Evolutionary conservation across 1,284 basidiomycete species (phyloP), one percentile per base, ranked within the genome.

Genomic region (Neolentinus lepideus): DNA sequence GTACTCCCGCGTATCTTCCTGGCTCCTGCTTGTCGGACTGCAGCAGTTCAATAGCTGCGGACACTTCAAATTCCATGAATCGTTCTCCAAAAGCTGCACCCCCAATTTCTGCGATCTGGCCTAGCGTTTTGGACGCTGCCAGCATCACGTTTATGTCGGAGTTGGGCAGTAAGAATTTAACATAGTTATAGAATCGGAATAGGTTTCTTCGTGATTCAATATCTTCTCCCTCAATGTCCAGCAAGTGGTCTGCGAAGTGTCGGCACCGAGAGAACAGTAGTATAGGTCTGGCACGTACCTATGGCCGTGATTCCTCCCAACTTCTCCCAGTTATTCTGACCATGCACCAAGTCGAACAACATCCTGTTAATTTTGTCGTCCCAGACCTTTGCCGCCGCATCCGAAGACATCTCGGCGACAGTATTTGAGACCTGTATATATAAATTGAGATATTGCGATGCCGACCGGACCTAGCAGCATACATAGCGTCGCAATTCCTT

Each of bases 161-260:
- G 66, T 90, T 89, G 6, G 91, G 92, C 19, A 94, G 78, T 24
- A 93, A 81, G 50, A 87, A 82, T 66, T 92, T 92, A 71, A 93
- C 88, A 72, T 94, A 94, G 73, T 94, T 93, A 77, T 90, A 94
- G 71, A 94, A 90, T 36, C 92, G 83, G 69, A 89, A 94, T 36
- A 92, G 80, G 59, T 88, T 88, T 36, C 82, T 76, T 62, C 84
- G 86, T 36, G 84, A 83, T 66, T 90, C 89, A 27, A 90, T 83
- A 66, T 90, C 87, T 66, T 89, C 89, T 35, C 80, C 80, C 36
- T 88, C 85, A 53, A 83, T 77, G 54, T 83, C 85, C 57, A 88
- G 77, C 31, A 90, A 78, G 65, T 85, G 76, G 63, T 91, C 90
- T 90, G 58, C 14, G 57, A 8, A 36, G 63, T 55, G 56, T 61